A percentile compares a stretch with the other conserved stretches of the same genome.
Conservation (phyloP, 495 filamentous ascomycete genomes). For the Cercophora scortea region DNA sequence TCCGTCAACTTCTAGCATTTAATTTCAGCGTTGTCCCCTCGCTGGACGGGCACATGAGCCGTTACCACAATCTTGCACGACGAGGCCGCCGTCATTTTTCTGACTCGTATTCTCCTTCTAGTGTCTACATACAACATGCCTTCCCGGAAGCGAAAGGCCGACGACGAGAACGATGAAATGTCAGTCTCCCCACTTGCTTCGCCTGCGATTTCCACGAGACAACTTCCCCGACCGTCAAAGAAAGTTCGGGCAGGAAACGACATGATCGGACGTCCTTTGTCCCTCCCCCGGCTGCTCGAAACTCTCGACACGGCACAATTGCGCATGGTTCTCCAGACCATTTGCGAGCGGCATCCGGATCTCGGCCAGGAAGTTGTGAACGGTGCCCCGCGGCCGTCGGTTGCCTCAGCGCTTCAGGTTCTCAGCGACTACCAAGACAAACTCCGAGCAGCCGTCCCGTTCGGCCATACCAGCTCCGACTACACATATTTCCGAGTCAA, state of each 20-base stretch:
- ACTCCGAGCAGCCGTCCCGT: slow-evolving; percentile 75
- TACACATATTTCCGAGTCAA: slow-evolving; percentile 93
- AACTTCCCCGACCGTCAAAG: slow-evolving; percentile 54
- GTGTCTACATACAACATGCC: slow-evolving; percentile 49
- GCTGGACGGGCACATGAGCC: too few species aligned
- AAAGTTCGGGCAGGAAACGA: slow-evolving; percentile 53
- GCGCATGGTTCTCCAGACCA: slow-evolving; percentile 70
- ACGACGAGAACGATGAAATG: slow-evolving; percentile 84
- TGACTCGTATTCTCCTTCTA: slow-evolving; percentile 18
- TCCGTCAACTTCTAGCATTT: slow-evolving; percentile 2
- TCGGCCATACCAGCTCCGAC: slow-evolving; percentile 77
- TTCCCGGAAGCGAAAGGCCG: slow-evolving; percentile 79
- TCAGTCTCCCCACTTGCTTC: slow-evolving; percentile 75
- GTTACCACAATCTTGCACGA: not conserved
- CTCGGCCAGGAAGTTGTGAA: slow-evolving; percentile 76
- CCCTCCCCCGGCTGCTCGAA: slow-evolving; percentile 78
- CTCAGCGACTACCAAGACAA: slow-evolving; percentile 72
- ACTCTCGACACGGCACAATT: slow-evolving; percentile 79
- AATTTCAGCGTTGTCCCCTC: not conserved
- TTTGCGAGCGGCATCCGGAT: slow-evolving; percentile 82
- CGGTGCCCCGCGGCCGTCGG: slow-evolving; percentile 75
- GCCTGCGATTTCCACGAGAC: slow-evolving; percentile 59
- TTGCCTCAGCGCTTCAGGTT: slow-evolving; percentile 68
- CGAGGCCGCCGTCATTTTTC: not conserved
- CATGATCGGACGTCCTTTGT: slow-evolving; percentile 67